Evolutionary conservation across 2,329 filamentous ascomycete genomes (phyloP).

Genomic region (Tolypocladium inflatum): DNA sequence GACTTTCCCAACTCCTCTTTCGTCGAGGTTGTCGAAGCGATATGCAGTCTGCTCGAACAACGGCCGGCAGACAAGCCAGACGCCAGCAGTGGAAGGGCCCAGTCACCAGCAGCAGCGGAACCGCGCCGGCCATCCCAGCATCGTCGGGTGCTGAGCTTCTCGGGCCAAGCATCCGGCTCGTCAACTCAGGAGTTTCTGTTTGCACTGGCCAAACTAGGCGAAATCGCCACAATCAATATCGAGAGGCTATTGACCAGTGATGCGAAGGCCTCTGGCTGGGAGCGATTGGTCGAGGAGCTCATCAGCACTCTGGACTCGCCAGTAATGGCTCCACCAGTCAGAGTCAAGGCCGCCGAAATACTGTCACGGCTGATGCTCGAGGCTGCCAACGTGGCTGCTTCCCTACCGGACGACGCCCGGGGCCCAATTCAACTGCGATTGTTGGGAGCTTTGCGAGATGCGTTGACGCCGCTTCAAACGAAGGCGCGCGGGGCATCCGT

Average conservation of each 20-base stretch:
- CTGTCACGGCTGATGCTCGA: constrained; percentile 50
- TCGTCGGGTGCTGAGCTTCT: constrained; percentile 37
- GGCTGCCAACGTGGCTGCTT: constrained; percentile 44
- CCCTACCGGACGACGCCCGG: constrained; percentile 38
- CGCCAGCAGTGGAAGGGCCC: constrained; percentile 5
- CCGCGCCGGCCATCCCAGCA: constrained; percentile 30
- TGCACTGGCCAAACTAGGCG: constrained; percentile 64
- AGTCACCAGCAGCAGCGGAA: constrained; percentile 11
- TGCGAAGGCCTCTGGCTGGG: constrained; percentile 67
- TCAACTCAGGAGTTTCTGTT: constrained; percentile 55
- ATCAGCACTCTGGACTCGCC: constrained; percentile 39
- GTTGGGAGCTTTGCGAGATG: constrained; percentile 54
- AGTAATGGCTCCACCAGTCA: constrained; percentile 39
- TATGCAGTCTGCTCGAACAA: constrained; percentile 59
- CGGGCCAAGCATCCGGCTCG: constrained; percentile 31
- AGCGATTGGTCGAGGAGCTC: constrained; percentile 48
- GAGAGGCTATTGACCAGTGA: constrained; percentile 61
- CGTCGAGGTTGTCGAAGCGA: constrained; percentile 62
- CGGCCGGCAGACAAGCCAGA: constrained; percentile 14
- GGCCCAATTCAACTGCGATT: constrained; percentile 63
- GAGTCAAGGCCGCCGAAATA: constrained; percentile 54
- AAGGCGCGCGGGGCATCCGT: constrained; percentile 44
- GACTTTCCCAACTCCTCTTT: constrained; percentile 85
- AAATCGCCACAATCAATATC: constrained; percentile 65
- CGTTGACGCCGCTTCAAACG: constrained; percentile 45